phyloP scores from a whole-genome alignment of 2,329 filamentous ascomycete species.

The Sporothrix brunneoviolacea region DNA sequence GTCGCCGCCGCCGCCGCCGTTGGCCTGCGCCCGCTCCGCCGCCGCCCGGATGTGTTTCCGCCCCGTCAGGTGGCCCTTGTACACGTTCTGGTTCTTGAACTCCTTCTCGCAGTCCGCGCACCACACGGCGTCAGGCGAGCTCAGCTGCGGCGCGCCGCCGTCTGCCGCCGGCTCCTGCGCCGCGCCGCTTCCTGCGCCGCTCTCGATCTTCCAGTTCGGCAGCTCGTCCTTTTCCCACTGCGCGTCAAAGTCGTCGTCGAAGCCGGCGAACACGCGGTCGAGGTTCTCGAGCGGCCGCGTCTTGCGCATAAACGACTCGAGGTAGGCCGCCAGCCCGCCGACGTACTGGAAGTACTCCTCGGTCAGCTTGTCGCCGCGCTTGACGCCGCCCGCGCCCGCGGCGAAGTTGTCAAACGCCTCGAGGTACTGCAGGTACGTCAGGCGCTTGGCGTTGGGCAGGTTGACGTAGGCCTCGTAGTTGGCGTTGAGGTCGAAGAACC shows the following conservation, averaged over 20 bases:
- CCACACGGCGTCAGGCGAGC: conserved; percentile 63
- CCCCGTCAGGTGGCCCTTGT: conserved; percentile 78
- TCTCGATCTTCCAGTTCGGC: conserved; percentile 79
- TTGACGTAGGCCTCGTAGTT: conserved; percentile 88
- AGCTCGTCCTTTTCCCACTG: conserved; percentile 77
- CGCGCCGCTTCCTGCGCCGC: too few relatives aligned
- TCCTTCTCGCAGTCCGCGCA: conserved; percentile 90
- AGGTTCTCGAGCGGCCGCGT: conserved; percentile 82
- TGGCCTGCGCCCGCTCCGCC: conserved; percentile 51
- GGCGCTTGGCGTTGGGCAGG: conserved; percentile 73
- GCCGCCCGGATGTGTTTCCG: conserved; percentile 90
- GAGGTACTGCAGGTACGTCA: conserved; percentile 88
- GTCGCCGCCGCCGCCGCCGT: conserved; percentile 23
- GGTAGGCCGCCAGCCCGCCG: conserved; percentile 69
- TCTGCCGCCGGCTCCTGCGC: neutral
- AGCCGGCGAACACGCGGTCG: conserved; percentile 66
- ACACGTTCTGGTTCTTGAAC: conserved; percentile 93
- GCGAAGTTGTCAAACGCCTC: conserved; percentile 84
- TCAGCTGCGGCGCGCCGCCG: conserved; percentile 17
- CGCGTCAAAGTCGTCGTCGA: conserved; percentile 77
- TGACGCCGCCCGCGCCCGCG: conserved; percentile 65
- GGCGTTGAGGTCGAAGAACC: conserved; percentile 81
- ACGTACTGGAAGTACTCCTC: conserved; percentile 91
- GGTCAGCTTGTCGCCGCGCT: conserved; percentile 76
- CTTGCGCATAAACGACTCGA: conserved; percentile 81